A percentile compares a stretch with the other conserved stretches of the same genome.
These are phyloP conservation scores for Xanthoconium separans DNA, from an alignment of 1,284 basidiomycete species.

Conservation along the genomic window DNA sequence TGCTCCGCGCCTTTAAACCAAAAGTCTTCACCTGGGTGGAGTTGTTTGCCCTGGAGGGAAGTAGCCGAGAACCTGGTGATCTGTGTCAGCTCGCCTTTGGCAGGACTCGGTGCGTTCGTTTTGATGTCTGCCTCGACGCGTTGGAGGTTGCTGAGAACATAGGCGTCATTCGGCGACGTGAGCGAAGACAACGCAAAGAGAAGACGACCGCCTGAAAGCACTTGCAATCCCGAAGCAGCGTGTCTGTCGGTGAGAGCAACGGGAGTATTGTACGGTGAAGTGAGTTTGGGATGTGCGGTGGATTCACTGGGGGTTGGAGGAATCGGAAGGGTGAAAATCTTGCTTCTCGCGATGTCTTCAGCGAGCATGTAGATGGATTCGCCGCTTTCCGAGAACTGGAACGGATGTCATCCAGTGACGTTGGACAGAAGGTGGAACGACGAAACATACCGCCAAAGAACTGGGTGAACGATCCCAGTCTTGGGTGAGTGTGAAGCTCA, in stretches of 20 bases:
- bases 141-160: slow-evolving; percentile 52
- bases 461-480: slow-evolving; percentile 82
- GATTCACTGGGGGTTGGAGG: slow-evolving; percentile 58
- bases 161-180: slow-evolving; percentile 73
- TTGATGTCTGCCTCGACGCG: slow-evolving; percentile 40
- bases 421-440: background rate
- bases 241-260: slow-evolving; percentile 56
- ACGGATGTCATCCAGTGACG: background rate
- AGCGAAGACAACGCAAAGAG: slow-evolving; percentile 70
- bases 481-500: slow-evolving; percentile 71
- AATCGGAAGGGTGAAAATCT: slow-evolving; percentile 68
- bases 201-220: slow-evolving; percentile 57
- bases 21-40: slow-evolving; percentile 71
- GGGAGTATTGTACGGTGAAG: slow-evolving; percentile 51
- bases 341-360: slow-evolving; percentile 72
- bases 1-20: slow-evolving; percentile 82
- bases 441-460: slow-evolving; percentile 22
- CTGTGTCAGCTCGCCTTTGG: slow-evolving; percentile 42
- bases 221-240: slow-evolving; percentile 59
- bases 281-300: slow-evolving; percentile 48
- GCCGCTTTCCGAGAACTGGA: slow-evolving; percentile 72
- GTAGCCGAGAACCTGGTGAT: slow-evolving; percentile 62
- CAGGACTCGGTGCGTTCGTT: slow-evolving; percentile 26
- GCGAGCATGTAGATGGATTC: slow-evolving; percentile 70
- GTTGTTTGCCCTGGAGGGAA: slow-evolving; percentile 54